Evolutionary conservation across 768 basidiomycete species (phyloP).

Genomic region (Roridomyces roridus): DNA sequence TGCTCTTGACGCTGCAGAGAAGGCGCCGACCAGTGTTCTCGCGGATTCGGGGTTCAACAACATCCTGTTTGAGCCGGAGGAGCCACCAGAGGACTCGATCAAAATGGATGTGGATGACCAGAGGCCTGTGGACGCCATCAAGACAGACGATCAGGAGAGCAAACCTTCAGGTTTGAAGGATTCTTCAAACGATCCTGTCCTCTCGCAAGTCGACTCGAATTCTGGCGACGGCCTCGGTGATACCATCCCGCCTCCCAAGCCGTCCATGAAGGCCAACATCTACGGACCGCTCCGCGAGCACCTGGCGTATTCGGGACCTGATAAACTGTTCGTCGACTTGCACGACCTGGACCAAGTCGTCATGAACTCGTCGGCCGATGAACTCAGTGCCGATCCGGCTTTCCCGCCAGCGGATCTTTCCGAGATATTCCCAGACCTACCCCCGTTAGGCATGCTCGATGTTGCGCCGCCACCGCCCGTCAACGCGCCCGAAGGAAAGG

Average conservation of each 20-base stretch:
- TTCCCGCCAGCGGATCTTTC: slow-evolving; percentile 55
- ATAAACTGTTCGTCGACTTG: slow-evolving; percentile 56
- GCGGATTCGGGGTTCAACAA: slow-evolving; percentile 25
- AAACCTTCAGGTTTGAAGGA: slow-evolving; percentile 51
- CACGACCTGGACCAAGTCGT: slow-evolving; percentile 42
- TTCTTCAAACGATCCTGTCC: slow-evolving; percentile 61
- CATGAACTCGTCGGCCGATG: slow-evolving; percentile 34
- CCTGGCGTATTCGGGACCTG: slow-evolving; percentile 66
- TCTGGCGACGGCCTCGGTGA: slow-evolving; percentile 39
- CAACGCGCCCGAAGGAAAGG: slow-evolving; percentile 41
- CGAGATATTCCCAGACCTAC: slow-evolving; percentile 86
- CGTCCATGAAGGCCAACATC: slow-evolving; percentile 46
- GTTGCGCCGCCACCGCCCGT: slow-evolving; percentile 39
- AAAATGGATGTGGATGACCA: slow-evolving; percentile 37
- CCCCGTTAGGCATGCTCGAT: slow-evolving; percentile 63
- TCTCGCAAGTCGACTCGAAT: slow-evolving; percentile 48
- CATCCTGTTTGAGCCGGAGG: slow-evolving; percentile 33
- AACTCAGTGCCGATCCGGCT: slow-evolving; percentile 27
- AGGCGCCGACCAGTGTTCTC: slow-evolving; percentile 33
- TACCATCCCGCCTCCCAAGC: slow-evolving; percentile 37
- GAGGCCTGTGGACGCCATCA: too few relatives aligned
- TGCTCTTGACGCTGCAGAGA: slow-evolving; percentile 55
- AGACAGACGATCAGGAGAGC: slow-evolving; percentile 21
- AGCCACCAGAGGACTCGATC: slow-evolving; percentile 62
- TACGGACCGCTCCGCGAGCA: slow-evolving; percentile 66